A percentile compares a stretch with the other conserved stretches of the same genome.
Conservation (phyloP, 495 filamentous ascomycete species). For the Podospora pseudocomata region DNA sequence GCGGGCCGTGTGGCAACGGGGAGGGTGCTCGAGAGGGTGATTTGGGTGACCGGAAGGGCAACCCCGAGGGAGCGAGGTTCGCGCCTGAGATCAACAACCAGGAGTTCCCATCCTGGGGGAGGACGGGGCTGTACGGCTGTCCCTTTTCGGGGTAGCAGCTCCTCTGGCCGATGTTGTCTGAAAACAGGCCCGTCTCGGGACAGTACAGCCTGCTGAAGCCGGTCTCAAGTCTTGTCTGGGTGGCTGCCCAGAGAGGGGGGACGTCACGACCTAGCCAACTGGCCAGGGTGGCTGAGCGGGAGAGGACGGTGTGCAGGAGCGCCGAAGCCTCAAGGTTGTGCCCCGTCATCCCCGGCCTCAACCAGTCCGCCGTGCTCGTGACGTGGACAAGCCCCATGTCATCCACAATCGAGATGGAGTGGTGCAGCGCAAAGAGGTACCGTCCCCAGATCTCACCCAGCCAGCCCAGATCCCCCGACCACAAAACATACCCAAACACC, state of each 20-base stretch:
- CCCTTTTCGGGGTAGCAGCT: conserved; percentile 13
- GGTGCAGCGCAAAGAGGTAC: conserved; percentile 49
- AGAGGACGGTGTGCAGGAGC: conserved; percentile 34
- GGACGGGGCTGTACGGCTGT: conserved; percentile 23
- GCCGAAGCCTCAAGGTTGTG: conserved; percentile 49
- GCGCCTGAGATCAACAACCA: conserved; percentile 39
- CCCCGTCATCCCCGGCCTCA: conserved; percentile 46
- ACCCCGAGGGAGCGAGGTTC: conserved; percentile 13
- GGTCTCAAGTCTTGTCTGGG: conserved; percentile 18
- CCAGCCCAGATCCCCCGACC: conserved; percentile 52
- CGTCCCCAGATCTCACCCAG: conserved; percentile 47
- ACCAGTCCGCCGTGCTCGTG: conserved; percentile 54
- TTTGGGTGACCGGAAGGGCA: conserved; percentile 13
- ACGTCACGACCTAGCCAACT: conserved; percentile 22
- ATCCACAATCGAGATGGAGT: conserved; percentile 52
- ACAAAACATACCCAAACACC: conserved; percentile 59
- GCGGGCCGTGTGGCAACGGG: conserved; percentile 15
- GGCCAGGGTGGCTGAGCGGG: conserved; percentile 34
- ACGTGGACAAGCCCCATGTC: conserved; percentile 49
- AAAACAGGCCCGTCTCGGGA: conserved; percentile 28
- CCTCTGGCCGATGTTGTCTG: conserved; percentile 32
- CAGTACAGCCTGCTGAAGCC: conserved; percentile 34
- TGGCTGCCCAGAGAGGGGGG: conserved; percentile 15
- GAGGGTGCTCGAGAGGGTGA: not conserved
- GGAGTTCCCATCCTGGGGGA: conserved; percentile 50